phyloP scores from a whole-genome alignment of 768 basidiomycete genomes.

The Sporobolomyces pararoseus region DNA sequence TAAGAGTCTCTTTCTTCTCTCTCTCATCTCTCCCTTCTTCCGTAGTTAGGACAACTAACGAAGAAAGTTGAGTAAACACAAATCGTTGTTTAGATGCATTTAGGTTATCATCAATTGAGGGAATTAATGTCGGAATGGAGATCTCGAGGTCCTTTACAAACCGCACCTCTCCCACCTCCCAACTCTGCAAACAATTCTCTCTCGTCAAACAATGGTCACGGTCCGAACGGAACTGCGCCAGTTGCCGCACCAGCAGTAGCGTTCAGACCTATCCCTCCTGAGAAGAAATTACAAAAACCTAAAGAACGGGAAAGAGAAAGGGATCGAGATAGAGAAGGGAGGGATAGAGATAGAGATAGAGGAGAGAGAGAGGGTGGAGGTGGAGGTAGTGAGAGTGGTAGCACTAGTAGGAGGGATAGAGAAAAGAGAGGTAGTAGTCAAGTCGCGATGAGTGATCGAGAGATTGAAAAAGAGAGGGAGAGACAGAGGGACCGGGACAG shows the following conservation, averaged over 20 bases:
- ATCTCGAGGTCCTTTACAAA: slow-evolving; percentile 40
- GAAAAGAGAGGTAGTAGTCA: slow-evolving; percentile 49
- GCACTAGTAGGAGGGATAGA: slow-evolving; percentile 38
- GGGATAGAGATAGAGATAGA: slow-evolving; percentile 51
- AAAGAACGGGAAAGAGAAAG: slow-evolving; percentile 5
- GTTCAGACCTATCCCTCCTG: slow-evolving; percentile 50
- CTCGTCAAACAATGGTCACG: slow-evolving; percentile 17
- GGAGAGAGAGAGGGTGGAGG: not conserved
- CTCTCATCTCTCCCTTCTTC: not conserved
- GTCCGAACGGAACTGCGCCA: slow-evolving; percentile 7
- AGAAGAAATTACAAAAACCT: slow-evolving; percentile 46
- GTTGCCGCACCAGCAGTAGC: slow-evolving; percentile 7
- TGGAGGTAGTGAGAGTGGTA: not conserved
- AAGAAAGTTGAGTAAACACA: not conserved
- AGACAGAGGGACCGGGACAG: slow-evolving; percentile 52
- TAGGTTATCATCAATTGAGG: slow-evolving; percentile 96
- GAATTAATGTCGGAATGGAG: slow-evolving; percentile 77
- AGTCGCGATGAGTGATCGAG: slow-evolving; percentile 60
- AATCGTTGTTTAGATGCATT: slow-evolving; percentile 70
- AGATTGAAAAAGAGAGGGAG: slow-evolving; percentile 55
- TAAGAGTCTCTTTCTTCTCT: slow-evolving; percentile 51
- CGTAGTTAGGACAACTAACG: not conserved
- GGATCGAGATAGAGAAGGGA: not conserved
- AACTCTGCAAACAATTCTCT: not conserved
- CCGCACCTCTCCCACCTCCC: slow-evolving; percentile 27